phyloP scores from a whole-genome alignment of 768 basidiomycete species.

The Hortiboletus flavorubellus region DNA sequence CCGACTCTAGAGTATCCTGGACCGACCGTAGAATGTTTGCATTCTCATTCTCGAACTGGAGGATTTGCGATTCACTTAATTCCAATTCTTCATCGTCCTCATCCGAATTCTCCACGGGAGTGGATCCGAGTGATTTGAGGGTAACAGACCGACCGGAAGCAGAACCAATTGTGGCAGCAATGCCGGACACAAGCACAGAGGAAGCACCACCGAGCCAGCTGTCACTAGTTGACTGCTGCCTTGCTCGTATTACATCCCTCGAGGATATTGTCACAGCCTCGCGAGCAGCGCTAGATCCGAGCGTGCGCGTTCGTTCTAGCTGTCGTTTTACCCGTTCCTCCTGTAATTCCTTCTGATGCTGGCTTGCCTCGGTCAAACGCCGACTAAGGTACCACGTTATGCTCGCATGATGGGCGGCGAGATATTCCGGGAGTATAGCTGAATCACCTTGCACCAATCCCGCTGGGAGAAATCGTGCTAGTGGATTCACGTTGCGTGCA shows the following conservation, averaged over 20 bases:
- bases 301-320: constrained; percentile 74
- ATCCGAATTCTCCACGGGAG: constrained; percentile 42
- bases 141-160: constrained; percentile 33
- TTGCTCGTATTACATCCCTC: constrained; percentile 24
- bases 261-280: constrained; percentile 51
- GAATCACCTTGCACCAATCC: constrained; percentile 63
- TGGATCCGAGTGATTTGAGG: constrained; percentile 24
- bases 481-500: constrained; percentile 59
- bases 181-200: constrained; percentile 50
- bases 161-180: constrained; percentile 60
- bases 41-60: constrained; percentile 93
- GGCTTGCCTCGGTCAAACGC: constrained; percentile 74
- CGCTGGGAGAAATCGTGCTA: constrained; percentile 68
- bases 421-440: constrained; percentile 50
- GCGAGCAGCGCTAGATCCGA: constrained; percentile 75
- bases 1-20: constrained; percentile 82
- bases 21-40: constrained; percentile 79
- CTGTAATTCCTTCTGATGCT: constrained; percentile 83
- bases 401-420: constrained; percentile 89
- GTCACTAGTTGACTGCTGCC: constrained; percentile 28
- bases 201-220: constrained; percentile 64
- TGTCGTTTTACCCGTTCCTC: constrained; percentile 91
- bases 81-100: constrained; percentile 80
- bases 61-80: constrained; percentile 81
- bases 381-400: constrained; percentile 90